Evolutionary conservation across 331 rosid genomes (phyloP), one percentile per base, ranked within the genome.

Genomic region (Acacia concinna): DNA sequence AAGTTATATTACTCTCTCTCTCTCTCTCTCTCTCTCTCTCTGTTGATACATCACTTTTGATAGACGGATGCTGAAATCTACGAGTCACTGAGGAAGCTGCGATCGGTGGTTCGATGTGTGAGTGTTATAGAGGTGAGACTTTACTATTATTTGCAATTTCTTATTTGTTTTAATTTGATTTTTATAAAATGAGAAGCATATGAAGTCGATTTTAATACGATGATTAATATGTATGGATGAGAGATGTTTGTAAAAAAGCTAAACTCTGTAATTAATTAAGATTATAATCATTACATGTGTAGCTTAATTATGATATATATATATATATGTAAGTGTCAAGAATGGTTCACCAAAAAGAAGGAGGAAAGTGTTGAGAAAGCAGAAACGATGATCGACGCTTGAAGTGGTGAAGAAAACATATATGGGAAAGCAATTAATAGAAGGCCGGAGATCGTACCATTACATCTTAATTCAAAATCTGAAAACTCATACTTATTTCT

Each of bases 41-140:
- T 63, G 41, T 67, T 41, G 32, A 8, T 38, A 15, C 8, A 63
- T 59, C 68, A 31, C 25, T 73, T 44, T 67, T 60, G 34, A 52
- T 41, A 85, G 81, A 18, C 75, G 18, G 85, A 78, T 27, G 54
- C 21, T 44, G 77, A 51, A 32, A 43, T 82, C 44, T 41, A 31
- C 5, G 27, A 56, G 30, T 27, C 76, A 4, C 54, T 85, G 11
- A 69, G 40, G 41, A 82, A 8, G 86, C 78, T 85, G 76, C 49
- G 66, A 78, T 56, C 71, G 25, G 28, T 79, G 69, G 84, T 79
- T 75, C 41, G 0, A 41, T 52, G 84, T 13, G 75, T 44, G 3
- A 69, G 38, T 27, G 73, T 78, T 69, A 52, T 85, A 62, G 30
- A 70, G 86, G 88, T 85, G 75, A 65, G 57, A n/a, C 28, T 15